Conservation (phyloP, 768 basidiomycete species). For the Psilocybe tampanensis region DNA sequence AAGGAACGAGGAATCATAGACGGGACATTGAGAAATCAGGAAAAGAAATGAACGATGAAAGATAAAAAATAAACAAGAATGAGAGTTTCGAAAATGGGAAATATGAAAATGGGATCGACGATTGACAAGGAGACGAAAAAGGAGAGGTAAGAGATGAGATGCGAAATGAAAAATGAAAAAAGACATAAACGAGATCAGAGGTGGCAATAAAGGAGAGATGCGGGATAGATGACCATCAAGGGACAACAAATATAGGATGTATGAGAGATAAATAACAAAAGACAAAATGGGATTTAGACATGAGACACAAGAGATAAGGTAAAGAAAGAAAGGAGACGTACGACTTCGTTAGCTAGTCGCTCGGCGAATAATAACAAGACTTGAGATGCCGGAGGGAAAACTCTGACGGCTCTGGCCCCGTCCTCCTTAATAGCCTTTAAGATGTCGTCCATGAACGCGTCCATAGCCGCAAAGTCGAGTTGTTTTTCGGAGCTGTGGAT, state of each 20-base stretch:
- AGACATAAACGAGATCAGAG: no score
- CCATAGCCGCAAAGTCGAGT: slow-evolving; percentile 93
- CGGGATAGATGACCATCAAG: no score
- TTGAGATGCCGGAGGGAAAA: slow-evolving; percentile 81
- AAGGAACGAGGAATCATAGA: no score
- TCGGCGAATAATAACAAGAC: slow-evolving; percentile 86
- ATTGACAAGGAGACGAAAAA: background rate
- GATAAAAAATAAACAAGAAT: background rate
- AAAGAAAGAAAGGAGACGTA: slow-evolving; percentile 37
- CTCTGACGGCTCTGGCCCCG: slow-evolving; percentile 77
- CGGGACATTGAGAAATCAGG: no score
- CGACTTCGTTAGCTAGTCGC: slow-evolving; percentile 83
- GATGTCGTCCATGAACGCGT: slow-evolving; percentile 78
- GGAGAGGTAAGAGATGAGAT: background rate
- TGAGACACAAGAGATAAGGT: no score
- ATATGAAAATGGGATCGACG: no score
- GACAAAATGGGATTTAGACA: no score
- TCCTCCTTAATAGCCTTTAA: slow-evolving; percentile 69
- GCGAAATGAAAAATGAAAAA: background rate
- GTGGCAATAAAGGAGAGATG: no score
- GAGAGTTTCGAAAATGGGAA: no score
- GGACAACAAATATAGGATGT: no score
- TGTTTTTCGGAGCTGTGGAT: slow-evolving; percentile 48
- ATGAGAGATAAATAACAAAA: background rate
- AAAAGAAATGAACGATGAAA: background rate